Percentiles rank a stretch among this genome's conserved stretches.
These are phyloP conservation scores for Claviceps arundinis DNA, from an alignment of 2,329 filamentous ascomycete species.

Conservation along the genomic window DNA sequence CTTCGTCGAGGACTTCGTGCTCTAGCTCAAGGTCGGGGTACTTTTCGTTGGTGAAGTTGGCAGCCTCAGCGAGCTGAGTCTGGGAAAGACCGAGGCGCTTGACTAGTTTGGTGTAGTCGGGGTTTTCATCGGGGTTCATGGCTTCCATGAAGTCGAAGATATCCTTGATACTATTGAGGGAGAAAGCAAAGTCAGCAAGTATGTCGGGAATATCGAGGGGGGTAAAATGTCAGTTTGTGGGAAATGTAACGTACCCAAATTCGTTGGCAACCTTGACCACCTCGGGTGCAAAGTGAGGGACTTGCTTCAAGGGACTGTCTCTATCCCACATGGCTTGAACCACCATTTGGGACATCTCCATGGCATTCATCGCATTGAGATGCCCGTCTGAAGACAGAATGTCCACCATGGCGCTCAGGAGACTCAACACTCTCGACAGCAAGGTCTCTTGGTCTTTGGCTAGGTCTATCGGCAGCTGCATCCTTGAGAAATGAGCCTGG, in stretches of 20 bases:
- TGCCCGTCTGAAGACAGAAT: conserved; percentile 92
- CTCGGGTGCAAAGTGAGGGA: conserved; percentile 81
- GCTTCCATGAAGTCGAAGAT: conserved; percentile 98
- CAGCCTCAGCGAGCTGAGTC: conserved; percentile 74
- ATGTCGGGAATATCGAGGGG: neutral
- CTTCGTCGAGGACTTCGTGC: conserved; percentile 71
- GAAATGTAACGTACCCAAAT: conserved; percentile 45
- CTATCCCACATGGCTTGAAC: conserved; percentile 99
- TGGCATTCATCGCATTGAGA: conserved; percentile 92
- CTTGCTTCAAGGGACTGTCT: conserved; percentile 92
- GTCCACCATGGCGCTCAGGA: conserved; percentile 86
- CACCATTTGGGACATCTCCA: conserved; percentile 99
- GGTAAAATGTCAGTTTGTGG: neutral
- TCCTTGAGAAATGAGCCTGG: conserved; percentile 92
- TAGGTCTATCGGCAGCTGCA: conserved; percentile 91
- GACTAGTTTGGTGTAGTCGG: conserved; percentile 64
- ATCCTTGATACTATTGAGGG: conserved; percentile 58
- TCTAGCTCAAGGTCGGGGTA: conserved; percentile 92
- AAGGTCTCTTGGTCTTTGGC: conserved; percentile 92
- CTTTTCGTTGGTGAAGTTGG: conserved; percentile 87
- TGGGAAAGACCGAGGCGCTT: conserved; percentile 68
- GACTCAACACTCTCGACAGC: conserved; percentile 68
- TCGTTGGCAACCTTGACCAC: conserved; percentile 72
- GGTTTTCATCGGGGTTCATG: conserved; percentile 91
- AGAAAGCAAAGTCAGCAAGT: conserved; percentile 16